phyloP scores from a whole-genome alignment of 1,139 yeast species.

The Geotrichum fermentans region DNA sequence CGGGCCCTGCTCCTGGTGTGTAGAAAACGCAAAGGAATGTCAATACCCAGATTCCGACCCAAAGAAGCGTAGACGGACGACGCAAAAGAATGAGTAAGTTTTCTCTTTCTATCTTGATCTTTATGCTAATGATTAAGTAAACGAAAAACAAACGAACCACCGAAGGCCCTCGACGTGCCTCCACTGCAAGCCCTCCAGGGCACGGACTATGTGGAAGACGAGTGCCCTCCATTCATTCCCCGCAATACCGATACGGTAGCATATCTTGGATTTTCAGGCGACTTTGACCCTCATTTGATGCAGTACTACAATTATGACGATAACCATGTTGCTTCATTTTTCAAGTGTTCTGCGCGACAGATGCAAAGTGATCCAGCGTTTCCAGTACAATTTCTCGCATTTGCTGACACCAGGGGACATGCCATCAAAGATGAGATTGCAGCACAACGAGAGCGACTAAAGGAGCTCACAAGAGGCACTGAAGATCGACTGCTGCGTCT shows the following conservation, averaged over 20 bases:
- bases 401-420: slow-evolving; percentile 25
- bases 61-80: slow-evolving; percentile 6
- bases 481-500: slow-evolving; percentile 36
- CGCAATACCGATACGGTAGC: slow-evolving; percentile 18
- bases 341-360: slow-evolving; percentile 34
- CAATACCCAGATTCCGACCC: slow-evolving; percentile 3
- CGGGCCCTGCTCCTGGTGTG: slow-evolving; percentile 7
- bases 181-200: slow-evolving; percentile 15
- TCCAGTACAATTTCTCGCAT: slow-evolving; percentile 33
- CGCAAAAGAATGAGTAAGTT: slow-evolving; percentile 3
- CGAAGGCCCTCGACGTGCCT: slow-evolving; percentile 13
- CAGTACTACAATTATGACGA: slow-evolving; percentile 31
- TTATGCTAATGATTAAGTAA: not conserved
- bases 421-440: slow-evolving; percentile 23
- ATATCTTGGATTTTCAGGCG: slow-evolving; percentile 35
- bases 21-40: not conserved
- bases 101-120: not conserved
- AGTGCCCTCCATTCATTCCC: slow-evolving; percentile 17
- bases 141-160: slow-evolving; percentile 4
- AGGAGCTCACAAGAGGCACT: slow-evolving; percentile 27
- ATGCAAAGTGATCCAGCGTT: slow-evolving; percentile 28
- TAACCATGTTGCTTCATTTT: slow-evolving; percentile 30
- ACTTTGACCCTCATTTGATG: slow-evolving; percentile 37
- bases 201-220: slow-evolving; percentile 12
- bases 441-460: slow-evolving; percentile 27